Evolutionary conservation across 169 alveolate genomes (phyloP).

Genomic region (Cryptosporidium bovis): DNA sequence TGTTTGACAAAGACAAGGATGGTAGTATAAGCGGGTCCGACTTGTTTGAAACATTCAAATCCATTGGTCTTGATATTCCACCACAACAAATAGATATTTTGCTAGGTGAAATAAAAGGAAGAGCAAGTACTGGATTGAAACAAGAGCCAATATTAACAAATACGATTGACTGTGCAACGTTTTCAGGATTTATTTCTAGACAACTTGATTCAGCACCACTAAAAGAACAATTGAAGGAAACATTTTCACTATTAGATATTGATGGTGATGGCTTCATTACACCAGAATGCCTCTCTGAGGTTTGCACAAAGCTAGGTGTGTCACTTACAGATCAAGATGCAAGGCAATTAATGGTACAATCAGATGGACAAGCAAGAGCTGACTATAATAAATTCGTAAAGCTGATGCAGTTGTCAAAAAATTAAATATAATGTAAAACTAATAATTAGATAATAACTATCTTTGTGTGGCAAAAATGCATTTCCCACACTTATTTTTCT

Average conservation of each 20-base stretch:
- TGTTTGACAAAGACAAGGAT: constrained; percentile 68
- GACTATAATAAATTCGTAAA: constrained; percentile 69
- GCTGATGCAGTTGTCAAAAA: constrained; percentile 54
- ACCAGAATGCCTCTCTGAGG: constrained; percentile 58
- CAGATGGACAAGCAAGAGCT: constrained; percentile 73
- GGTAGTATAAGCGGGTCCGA: constrained; percentile 70
- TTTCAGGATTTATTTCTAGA: constrained; percentile 64
- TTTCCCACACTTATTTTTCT: constrained; percentile 29
- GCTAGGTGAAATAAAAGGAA: constrained; percentile 49
- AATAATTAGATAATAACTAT: neutral
- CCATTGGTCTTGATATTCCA: constrained; percentile 59
- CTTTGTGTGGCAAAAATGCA: constrained; percentile 53
- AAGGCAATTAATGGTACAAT: constrained; percentile 72
- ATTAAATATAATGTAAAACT: neutral
- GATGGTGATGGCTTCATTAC: constrained; percentile 61
- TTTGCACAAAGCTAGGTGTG: constrained; percentile 66
- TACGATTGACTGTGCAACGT: constrained; percentile 59
- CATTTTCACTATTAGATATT: constrained; percentile 39
- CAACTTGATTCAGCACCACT: constrained; percentile 73
- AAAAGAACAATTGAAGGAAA: constrained; percentile 60
- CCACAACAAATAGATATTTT: constrained; percentile 69
- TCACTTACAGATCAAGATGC: constrained; percentile 72
- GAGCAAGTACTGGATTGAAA: constrained; percentile 58
- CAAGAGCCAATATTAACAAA: constrained; percentile 44
- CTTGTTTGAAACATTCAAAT: constrained; percentile 58